Percentiles rank a stretch among this genome's conserved stretches.
These are phyloP conservation scores for Rhynchosporium agropyri DNA, from an alignment of 2,329 filamentous ascomycete species.

Conservation along the genomic window DNA sequence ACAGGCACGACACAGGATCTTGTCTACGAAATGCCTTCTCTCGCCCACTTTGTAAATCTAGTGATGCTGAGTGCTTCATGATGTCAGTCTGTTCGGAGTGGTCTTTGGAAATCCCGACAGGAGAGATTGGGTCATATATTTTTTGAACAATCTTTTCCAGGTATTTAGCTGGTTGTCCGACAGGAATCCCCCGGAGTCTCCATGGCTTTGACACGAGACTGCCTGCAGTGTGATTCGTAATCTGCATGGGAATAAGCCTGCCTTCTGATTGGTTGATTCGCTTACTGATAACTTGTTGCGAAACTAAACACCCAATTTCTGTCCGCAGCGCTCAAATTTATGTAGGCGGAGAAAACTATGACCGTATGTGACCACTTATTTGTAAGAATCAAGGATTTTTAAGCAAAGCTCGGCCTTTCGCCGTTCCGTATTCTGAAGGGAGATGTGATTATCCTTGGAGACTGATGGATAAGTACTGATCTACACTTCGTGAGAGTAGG, in stretches of 20 bases:
- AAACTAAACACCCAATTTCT: background rate
- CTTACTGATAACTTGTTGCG: background rate
- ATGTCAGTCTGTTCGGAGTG: background rate
- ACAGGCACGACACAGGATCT: conserved; percentile 36
- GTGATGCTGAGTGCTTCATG: conserved; percentile 8
- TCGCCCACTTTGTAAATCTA: conserved; percentile 8
- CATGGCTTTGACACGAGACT: background rate
- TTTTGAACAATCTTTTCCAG: background rate
- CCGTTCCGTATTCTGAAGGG: background rate
- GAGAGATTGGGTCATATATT: background rate
- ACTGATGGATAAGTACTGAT: background rate
- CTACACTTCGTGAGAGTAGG: background rate
- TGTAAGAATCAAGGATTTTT: background rate
- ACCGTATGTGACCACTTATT: background rate
- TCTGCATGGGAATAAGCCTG: background rate
- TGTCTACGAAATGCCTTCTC: conserved; percentile 31
- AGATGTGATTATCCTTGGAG: background rate
- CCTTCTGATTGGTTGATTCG: background rate
- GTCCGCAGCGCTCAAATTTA: background rate
- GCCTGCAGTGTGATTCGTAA: background rate
- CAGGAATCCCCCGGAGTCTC: background rate
- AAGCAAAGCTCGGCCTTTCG: too few species aligned
- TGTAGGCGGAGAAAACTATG: background rate
- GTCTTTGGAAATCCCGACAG: background rate
- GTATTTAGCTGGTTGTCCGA: background rate